Conservation (phyloP, 306 rosid genomes). For the Notholithocarpus densiflorus region DNA sequence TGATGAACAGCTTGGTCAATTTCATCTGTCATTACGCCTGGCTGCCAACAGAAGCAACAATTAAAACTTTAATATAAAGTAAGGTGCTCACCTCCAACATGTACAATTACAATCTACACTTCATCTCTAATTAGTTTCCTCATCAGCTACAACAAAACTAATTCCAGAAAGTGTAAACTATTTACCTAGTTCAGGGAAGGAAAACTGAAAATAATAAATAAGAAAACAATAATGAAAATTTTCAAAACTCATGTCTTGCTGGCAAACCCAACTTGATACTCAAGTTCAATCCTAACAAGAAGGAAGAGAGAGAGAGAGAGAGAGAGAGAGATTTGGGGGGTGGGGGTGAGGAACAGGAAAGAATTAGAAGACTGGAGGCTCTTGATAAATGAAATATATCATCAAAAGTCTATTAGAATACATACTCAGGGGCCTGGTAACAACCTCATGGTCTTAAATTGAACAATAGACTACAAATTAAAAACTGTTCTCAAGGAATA, state of each 20-base stretch:
- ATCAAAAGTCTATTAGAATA: neutral
- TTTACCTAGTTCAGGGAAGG: neutral
- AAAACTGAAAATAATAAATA: neutral
- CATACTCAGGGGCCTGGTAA: neutral
- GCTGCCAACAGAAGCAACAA: slow-evolving; percentile 73
- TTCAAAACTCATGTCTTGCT: neutral
- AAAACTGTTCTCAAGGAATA: neutral
- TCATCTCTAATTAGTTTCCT: slow-evolving; percentile 1
- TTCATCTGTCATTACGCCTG: slow-evolving; percentile 89
- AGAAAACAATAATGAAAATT: neutral
- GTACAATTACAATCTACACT: slow-evolving; percentile 6
- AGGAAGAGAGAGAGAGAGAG: neutral
- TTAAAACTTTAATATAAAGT: slow-evolving; percentile 29
- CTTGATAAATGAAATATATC: neutral
- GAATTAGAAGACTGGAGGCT: neutral
- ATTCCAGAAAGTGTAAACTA: neutral
- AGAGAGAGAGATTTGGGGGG: neutral
- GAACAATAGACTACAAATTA: neutral
- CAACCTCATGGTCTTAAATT: neutral
- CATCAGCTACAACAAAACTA: neutral
- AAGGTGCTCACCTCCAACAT: neutral
- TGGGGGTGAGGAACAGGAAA: neutral
- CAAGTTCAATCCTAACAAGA: neutral
- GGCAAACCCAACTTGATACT: neutral
- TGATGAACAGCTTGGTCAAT: slow-evolving; percentile 92